Base-by-base conservation (phyloP, 1,284 basidiomycete genomes). In the Gomphus bonarii region DNA sequence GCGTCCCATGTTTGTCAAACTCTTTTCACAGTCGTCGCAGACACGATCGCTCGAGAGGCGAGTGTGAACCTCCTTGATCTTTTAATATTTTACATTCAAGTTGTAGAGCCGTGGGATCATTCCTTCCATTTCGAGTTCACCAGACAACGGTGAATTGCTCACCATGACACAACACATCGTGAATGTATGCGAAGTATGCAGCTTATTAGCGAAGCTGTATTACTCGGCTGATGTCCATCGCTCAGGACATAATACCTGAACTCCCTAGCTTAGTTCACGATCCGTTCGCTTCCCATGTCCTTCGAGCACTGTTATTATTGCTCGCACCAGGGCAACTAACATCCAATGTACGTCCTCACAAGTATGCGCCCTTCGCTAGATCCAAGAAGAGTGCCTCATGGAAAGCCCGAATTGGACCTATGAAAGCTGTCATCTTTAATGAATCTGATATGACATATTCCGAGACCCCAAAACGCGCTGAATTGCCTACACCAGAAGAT, bases 1-100 rank as follows among this genome's bases (percentile, higher is more conserved):
- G 91, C 88, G 16, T 94, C 91, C 25, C 94, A 97, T 78, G 93
- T 95, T 9, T 85, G 87, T 62, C 93, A 97, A 69, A 95, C 92
- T 0, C 73, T 95, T 61, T 77, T 95, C 62, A 78, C 78, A 3
- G 78, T 91, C 6, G 83, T 84, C 0, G 72, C 72, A n/a, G 79
- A 85, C 48, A 92, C 91, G 0, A 72, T 94, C 25, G 78, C 83
- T 50, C 78, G 93, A 64, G 94, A 97, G 79, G 91, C 91, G 59
- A 54, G 36, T 14, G 40, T 33, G 38, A 42, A 28, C 14, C 22
- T 16, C 31, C 25, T 31, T 36, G 33, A 25, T 35, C 38, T 18
- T 51, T 14, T n/a, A 31, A 54, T 48, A 3, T 30, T 48, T 51
- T 18, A 54, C n/a, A 8, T 25, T 42, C 38, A 16, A 28, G 22